Evolutionary conservation across 1,139 yeast genomes (phyloP).

Genomic region (Barnettozyma hawaiiensis): DNA sequence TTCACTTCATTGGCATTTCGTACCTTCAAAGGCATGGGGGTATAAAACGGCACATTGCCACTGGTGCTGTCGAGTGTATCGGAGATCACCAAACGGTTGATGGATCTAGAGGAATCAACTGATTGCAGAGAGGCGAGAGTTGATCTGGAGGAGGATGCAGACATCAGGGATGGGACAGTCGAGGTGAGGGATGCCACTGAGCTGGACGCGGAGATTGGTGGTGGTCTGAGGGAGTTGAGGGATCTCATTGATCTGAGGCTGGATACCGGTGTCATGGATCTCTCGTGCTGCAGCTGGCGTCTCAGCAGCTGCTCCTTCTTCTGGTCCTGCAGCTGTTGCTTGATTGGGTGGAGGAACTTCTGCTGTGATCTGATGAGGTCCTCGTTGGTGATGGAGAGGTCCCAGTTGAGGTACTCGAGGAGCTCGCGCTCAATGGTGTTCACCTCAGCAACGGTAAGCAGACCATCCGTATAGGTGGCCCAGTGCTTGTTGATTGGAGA

Average conservation of each 20-base stretch:
- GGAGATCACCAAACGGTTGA: slow-evolving; percentile 1
- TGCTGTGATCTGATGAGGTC: slow-evolving; percentile 67
- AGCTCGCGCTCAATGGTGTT: slow-evolving; percentile 90
- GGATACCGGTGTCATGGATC: slow-evolving; percentile 14
- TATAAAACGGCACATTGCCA: slow-evolving; percentile 9
- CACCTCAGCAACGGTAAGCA: slow-evolving; percentile 70
- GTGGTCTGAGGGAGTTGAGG: slow-evolving; percentile 11
- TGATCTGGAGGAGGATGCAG: slow-evolving; percentile 28
- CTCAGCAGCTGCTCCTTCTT: slow-evolving; percentile 19
- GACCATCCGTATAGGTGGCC: slow-evolving; percentile 86
- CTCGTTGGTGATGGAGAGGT: slow-evolving; percentile 57
- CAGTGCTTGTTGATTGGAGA: slow-evolving; percentile 94
- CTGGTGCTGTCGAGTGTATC: slow-evolving; percentile 4
- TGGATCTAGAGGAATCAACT: slow-evolving; percentile 8
- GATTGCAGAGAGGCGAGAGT: slow-evolving; percentile 19
- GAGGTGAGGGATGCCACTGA: slow-evolving; percentile 18
- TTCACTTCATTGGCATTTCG: slow-evolving; percentile 16
- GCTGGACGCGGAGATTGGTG: slow-evolving; percentile 7
- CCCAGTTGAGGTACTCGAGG: slow-evolving; percentile 79
- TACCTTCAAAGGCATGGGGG: slow-evolving; percentile 17
- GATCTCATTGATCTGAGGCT: slow-evolving; percentile 12
- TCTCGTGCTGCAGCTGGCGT: slow-evolving; percentile 20
- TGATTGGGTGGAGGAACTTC: slow-evolving; percentile 73
- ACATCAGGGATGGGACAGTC: slow-evolving; percentile 27
- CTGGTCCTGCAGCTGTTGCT: slow-evolving; percentile 32